Conservation (phyloP, 2,329 filamentous ascomycete genomes). For the Colletotrichum euphorbiae region DNA sequence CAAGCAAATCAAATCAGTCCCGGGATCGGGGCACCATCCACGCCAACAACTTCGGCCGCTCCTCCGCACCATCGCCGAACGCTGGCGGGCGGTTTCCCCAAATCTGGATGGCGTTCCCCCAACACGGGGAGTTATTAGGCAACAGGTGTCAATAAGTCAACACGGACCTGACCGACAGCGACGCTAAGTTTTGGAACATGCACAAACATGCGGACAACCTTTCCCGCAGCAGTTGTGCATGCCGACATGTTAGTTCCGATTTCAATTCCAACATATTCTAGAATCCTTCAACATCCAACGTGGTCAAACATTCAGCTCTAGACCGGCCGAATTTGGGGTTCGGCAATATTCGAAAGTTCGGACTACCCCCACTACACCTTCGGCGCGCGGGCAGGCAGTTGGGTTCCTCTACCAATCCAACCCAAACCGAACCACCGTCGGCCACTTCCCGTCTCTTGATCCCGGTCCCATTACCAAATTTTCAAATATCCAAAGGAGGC, state of each 20-base stretch:
- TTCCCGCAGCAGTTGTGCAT: neutral
- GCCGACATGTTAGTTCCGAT: slow-evolving; percentile 19
- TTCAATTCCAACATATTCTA: neutral
- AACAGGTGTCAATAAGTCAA: neutral
- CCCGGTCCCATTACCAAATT: slow-evolving; percentile 18
- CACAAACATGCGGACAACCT: neutral
- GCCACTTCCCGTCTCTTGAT: slow-evolving; percentile 30
- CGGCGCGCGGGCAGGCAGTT: slow-evolving; percentile 30
- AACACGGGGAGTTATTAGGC: neutral
- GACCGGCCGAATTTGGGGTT: slow-evolving; percentile 19
- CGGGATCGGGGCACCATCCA: slow-evolving; percentile 17
- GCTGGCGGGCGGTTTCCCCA: slow-evolving; percentile 20
- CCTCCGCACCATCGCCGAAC: slow-evolving; percentile 22
- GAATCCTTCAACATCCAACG: neutral
- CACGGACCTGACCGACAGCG: slow-evolving; percentile 15
- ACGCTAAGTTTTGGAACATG: neutral
- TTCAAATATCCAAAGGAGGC: slow-evolving; percentile 21
- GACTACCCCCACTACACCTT: slow-evolving; percentile 29
- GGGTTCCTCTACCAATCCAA: slow-evolving; percentile 14
- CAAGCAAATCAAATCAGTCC: slow-evolving; percentile 16
- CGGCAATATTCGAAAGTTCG: slow-evolving; percentile 27
- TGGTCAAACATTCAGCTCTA: slow-evolving; percentile 20
- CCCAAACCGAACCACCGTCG: neutral
- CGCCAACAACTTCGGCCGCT: slow-evolving; percentile 15
- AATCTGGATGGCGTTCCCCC: slow-evolving; percentile 4